Base-by-base conservation (phyloP, 306 rosid species). In the Rosa persica region DNA sequence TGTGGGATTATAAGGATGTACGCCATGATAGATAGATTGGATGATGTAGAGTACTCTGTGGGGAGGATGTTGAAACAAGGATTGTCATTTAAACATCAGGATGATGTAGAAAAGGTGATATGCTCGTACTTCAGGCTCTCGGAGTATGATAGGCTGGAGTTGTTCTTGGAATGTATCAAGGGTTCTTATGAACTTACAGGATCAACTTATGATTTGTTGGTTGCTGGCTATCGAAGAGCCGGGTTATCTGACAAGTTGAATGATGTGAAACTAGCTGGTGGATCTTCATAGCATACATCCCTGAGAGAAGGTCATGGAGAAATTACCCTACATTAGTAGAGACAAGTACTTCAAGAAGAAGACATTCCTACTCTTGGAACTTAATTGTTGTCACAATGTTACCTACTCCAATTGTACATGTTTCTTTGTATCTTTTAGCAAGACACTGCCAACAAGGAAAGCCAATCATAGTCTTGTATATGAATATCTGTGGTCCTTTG, bases 51-150 rank as follows among this genome's bases (percentile, higher is more conserved):
- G 72, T 81, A 80, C 72, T 82, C 89, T 49, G 86, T 87, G 20
- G 92, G 85, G 34, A 85, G 92, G 75, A 87, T 90, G 95, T 66
- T 90, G 72, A 90, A 88, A 81, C 87, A 74, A 76, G 92, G 88
- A 40, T 58, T 82, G 40, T 77, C 84, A 38, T 88, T 90, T 76
- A 72, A 75, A 52, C 61, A 72, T 43, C 17, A 78, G 5, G 86
- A 81, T 65, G 94, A 75, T 79, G 85, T 90, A 27, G 94, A 88
- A 73, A 86, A 66, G 75, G 92, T 88, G 57, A 86, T 90, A 44
- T 85, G 89, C 36, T 83, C 82, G 8, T 88, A 88, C 79, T 90
- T 90, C 30, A 86, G 94, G 82, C 77, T 60, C 77, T 80, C 77
- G 30, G 88, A 90, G 74, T 83, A 84, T 78, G 92, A 85, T 80